Conservation (phyloP, 768 basidiomycete species). For the Pleurotus giganteus region DNA sequence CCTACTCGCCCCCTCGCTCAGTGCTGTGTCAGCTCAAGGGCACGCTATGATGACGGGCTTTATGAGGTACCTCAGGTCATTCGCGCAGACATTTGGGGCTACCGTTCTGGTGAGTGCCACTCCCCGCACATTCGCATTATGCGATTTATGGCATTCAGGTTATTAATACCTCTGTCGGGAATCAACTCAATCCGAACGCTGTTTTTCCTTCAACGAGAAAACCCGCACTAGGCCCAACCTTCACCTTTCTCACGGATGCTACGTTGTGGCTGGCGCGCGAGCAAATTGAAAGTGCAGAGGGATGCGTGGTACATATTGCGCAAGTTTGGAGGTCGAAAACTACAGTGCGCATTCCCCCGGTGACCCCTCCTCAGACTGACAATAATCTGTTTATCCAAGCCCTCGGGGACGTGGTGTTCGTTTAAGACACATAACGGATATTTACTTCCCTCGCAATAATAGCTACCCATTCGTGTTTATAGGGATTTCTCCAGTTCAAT, state of each 20-base stretch:
- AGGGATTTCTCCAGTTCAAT: constrained; percentile 42
- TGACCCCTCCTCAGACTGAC: background rate
- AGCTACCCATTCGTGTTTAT: background rate
- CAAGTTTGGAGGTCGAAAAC: constrained; percentile 44
- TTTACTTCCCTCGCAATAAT: background rate
- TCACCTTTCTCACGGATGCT: constrained; percentile 68
- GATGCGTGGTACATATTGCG: constrained; percentile 27
- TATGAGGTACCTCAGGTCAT: constrained; percentile 58
- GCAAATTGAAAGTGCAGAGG: constrained; percentile 16
- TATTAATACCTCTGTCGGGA: constrained; percentile 52
- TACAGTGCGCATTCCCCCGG: constrained; percentile 27
- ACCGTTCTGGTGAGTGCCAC: background rate
- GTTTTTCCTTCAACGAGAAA: constrained; percentile 42
- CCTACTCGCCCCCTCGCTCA: constrained; percentile 61
- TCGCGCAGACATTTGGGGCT: constrained; percentile 27
- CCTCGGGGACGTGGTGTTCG: constrained; percentile 34
- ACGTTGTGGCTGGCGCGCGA: constrained; percentile 63
- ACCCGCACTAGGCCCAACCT: constrained; percentile 75
- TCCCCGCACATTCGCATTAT: background rate
- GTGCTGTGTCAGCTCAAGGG: constrained; percentile 67
- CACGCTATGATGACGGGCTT: constrained; percentile 73
- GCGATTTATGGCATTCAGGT: constrained; percentile 39
- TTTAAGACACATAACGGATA: constrained; percentile 36
- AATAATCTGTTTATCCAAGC: constrained; percentile 20
- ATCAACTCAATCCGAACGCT: constrained; percentile 27